Evolutionary conservation across 164 flowering plant genomes (phyloP).

Genomic region (Stephania japonica): DNA sequence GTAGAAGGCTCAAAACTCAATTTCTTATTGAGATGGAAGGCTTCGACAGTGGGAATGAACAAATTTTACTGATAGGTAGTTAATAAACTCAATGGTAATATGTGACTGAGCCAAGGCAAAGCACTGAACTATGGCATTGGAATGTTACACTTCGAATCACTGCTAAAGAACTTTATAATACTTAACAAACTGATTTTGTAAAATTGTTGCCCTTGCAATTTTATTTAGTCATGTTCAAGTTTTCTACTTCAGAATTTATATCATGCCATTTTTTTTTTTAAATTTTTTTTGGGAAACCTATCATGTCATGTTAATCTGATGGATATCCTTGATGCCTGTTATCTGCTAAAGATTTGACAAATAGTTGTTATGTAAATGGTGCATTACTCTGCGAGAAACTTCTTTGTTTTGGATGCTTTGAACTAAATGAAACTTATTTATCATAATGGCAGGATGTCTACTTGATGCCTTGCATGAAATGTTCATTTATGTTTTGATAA

Average conservation of each 20-base stretch:
- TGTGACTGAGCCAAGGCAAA: slow-evolving; percentile 1
- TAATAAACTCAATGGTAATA: neutral
- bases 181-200: neutral
- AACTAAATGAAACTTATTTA: too few relatives aligned
- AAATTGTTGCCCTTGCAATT: neutral
- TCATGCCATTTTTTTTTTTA: too few relatives aligned
- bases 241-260: neutral
- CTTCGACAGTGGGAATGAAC: slow-evolving; percentile 92
- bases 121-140: neutral
- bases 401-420: neutral
- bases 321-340: neutral
- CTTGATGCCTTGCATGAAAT: neutral
- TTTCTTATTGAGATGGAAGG: slow-evolving; percentile 99
- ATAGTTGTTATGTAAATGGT: neutral
- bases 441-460: neutral
- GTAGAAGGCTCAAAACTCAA: slow-evolving; percentile 93
- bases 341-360: neutral
- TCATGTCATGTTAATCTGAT: neutral
- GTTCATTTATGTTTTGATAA: neutral
- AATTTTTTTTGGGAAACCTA: too few relatives aligned
- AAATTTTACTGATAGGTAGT: slow-evolving; percentile 89
- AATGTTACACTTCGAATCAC: neutral
- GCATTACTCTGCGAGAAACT: neutral
- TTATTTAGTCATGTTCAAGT: neutral
- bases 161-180: neutral